A percentile compares a stretch with the other conserved stretches of the same genome.
These are phyloP conservation scores for Erigeron canadensis DNA, from an alignment of 129 eudicot species.

Conservation along the genomic window DNA sequence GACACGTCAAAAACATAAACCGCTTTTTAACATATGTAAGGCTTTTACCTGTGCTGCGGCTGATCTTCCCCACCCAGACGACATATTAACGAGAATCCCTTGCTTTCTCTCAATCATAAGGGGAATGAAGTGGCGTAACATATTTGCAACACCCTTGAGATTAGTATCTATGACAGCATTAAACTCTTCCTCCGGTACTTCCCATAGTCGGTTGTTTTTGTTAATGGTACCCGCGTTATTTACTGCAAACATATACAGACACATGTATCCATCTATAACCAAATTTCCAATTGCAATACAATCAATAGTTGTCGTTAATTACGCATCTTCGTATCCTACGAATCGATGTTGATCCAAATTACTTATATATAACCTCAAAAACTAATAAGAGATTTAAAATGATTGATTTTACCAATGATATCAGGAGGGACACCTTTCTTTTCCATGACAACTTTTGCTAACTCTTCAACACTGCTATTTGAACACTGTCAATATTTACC, in stretches of 20 bases:
- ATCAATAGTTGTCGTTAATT: too few relatives aligned
- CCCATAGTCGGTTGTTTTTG: constrained; percentile 88
- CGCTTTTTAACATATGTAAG: constrained; percentile 1
- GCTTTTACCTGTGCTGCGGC: constrained; percentile 95
- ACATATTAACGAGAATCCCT: constrained; percentile 88
- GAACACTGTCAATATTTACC: constrained; percentile 47
- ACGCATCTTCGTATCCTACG: too few relatives aligned
- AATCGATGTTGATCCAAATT: too few relatives aligned
- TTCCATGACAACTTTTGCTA: constrained; percentile 75
- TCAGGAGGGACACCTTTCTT: constrained; percentile 92
- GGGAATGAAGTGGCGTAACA: constrained; percentile 90
- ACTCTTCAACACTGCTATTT: constrained; percentile 72
- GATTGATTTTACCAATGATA: constrained; percentile 65
- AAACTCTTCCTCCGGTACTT: constrained; percentile 92
- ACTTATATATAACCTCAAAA: neutral
- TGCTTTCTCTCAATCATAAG: constrained; percentile 81
- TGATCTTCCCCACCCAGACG: constrained; percentile 99
- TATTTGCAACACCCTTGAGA: constrained; percentile 78
- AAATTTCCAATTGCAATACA: too few relatives aligned
- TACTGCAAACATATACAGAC: constrained; percentile 38
- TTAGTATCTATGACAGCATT: constrained; percentile 87
- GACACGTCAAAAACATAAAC: neutral
- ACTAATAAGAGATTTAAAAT: neutral
- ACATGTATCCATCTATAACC: constrained; percentile 8
- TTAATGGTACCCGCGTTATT: constrained; percentile 96